These are phyloP conservation scores for Dacryopinax spathularia DNA, from an alignment of 768 basidiomycete species.

Conservation along the genomic window DNA sequence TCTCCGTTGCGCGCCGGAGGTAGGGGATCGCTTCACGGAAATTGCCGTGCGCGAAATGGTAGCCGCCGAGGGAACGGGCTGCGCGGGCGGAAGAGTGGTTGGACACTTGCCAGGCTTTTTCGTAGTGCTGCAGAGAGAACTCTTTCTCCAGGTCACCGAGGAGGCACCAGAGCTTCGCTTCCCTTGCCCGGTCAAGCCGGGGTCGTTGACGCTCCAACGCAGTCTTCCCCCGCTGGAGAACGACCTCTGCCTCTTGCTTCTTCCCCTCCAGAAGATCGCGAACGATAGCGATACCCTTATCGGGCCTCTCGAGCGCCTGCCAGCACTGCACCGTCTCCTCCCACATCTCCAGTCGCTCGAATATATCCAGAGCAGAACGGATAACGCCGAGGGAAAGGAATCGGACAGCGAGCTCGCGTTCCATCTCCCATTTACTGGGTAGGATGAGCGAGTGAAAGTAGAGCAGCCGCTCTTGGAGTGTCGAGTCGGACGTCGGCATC, in stretches of 20 bases:
- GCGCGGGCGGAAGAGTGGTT: conserved; percentile 69
- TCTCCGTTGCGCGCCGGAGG: conserved; percentile 59
- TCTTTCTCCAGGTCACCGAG: conserved; percentile 81
- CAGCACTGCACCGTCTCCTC: conserved; percentile 89
- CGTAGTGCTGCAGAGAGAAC: conserved; percentile 57
- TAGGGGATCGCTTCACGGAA: conserved; percentile 50
- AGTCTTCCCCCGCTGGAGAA: conserved; percentile 43
- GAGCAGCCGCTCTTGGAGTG: conserved; percentile 53
- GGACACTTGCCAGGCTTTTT: conserved; percentile 73
- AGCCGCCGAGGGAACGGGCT: conserved; percentile 80
- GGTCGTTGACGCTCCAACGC: conserved; percentile 30
- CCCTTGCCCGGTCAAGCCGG: conserved; percentile 47
- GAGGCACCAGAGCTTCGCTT: conserved; percentile 90
- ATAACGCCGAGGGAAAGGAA: conserved; percentile 77
- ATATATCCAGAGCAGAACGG: conserved; percentile 83
- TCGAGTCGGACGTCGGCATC: conserved; percentile 78
- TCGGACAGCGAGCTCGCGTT: conserved; percentile 72
- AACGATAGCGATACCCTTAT: conserved; percentile 67
- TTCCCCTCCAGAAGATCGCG: conserved; percentile 70
- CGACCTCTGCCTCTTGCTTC: conserved; percentile 62
- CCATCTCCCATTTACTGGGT: conserved; percentile 87
- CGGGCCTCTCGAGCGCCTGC: conserved; percentile 61
- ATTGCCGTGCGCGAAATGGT: conserved; percentile 54
- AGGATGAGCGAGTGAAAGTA: conserved; percentile 71
- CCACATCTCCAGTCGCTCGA: conserved; percentile 94